Conservation (phyloP, 2,329 filamentous ascomycete genomes). For the Phialocephala subalpina region DNA sequence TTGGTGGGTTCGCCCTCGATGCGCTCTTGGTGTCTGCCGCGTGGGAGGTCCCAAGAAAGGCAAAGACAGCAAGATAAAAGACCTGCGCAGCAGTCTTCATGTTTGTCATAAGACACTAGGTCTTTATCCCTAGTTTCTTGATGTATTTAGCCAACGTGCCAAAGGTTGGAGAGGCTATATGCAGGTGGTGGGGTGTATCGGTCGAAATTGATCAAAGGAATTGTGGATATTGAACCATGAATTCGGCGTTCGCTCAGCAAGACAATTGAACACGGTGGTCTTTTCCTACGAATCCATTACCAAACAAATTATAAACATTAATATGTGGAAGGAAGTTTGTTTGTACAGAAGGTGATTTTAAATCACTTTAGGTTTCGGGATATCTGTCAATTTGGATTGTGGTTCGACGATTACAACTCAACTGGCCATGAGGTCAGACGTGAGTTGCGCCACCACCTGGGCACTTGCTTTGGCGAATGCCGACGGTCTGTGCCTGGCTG, state of each 20-base stretch:
- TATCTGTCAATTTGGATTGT: slow-evolving; percentile 32
- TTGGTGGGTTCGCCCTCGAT: slow-evolving; percentile 48
- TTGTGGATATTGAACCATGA: slow-evolving; percentile 24
- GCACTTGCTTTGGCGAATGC: slow-evolving; percentile 7
- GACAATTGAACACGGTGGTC: slow-evolving; percentile 7
- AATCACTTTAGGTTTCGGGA: slow-evolving; percentile 35
- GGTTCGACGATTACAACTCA: slow-evolving; percentile 29
- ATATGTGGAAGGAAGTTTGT: slow-evolving; percentile 4
- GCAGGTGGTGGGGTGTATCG: slow-evolving; percentile 14
- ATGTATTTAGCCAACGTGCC: slow-evolving; percentile 28
- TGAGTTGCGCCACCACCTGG: background rate
- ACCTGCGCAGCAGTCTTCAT: slow-evolving; percentile 62
- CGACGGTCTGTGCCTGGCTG: slow-evolving; percentile 6
- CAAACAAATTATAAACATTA: slow-evolving; percentile 4
- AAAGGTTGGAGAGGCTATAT: slow-evolving; percentile 11
- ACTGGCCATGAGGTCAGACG: slow-evolving; percentile 15
- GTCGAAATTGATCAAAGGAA: slow-evolving; percentile 24
- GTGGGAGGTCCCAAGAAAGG: slow-evolving; percentile 59
- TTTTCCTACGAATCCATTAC: background rate
- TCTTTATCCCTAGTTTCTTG: slow-evolving; percentile 28
- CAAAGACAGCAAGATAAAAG: slow-evolving; percentile 70
- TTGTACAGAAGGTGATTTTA: slow-evolving; percentile 29
- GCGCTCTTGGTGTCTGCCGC: slow-evolving; percentile 45
- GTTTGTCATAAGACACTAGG: slow-evolving; percentile 32
- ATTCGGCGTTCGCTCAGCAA: slow-evolving; percentile 2